Base-by-base conservation (phyloP, 2,329 filamentous ascomycete species). In the Alternaria triticina region DNA sequence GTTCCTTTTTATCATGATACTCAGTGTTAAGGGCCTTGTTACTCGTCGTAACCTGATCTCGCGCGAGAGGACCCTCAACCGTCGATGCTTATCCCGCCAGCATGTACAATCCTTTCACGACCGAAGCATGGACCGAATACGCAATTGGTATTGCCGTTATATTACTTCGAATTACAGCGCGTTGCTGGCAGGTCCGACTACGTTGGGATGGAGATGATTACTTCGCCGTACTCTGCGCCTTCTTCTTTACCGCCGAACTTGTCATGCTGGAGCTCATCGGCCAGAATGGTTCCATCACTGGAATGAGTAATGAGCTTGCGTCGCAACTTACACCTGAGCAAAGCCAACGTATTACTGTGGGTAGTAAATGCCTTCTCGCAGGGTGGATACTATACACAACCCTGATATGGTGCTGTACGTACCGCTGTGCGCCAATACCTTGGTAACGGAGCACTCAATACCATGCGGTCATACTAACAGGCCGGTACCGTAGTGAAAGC, bases 181-280 rank as follows among this genome's bases (percentile, higher is more conserved):
- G 61, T 17, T 62, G 58, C 56, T 55, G 28, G 23, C 57, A 58
- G 22, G 27, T 64, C 25, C 57, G 58, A 9, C 22, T 46, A 28
- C 56, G 57, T 4, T 66, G 64, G 64, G 54, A 66, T 8, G 64
- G 64, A 36, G 64, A 66, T 22, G 64, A 66, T 47, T 66, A 66
- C 52, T 61, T 64, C 23, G 44, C 61, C 25, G 28, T 58, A 17
- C 54, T 66, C 5, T 45, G 61, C 13, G 43, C 55, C 8, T 12
- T 64, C 43, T 66, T 61, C 40, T 66, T 66, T 33, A 63, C 57
- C 33, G 61, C 30, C 15, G 54, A 66, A 23, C 57, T 64, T 5
- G 49, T 54, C 28, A 59, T 62, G 59, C 51, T 65, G 12, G 59
- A 65, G 44, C 23, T 65, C n/a, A 65, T 65, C 33, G 62, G 63